Evolutionary conservation across 2,329 filamentous ascomycete species (phyloP).

Genomic region (Venturia nashicola): DNA sequence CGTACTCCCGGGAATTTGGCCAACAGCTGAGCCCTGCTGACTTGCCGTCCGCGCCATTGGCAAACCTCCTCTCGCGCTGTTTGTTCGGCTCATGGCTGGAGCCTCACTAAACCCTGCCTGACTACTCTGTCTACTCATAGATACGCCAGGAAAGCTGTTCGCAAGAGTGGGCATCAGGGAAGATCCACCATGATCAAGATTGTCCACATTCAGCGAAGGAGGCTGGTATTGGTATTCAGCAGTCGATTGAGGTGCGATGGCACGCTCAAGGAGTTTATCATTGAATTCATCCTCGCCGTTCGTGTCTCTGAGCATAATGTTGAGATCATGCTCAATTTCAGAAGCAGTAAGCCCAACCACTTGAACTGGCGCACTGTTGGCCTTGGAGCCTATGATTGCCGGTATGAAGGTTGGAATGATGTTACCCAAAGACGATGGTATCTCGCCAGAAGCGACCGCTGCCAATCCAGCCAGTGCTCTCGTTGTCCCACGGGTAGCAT

Average conservation of each 20-base stretch:
- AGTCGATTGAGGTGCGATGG: slow-evolving; percentile 21
- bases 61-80: slow-evolving; percentile 21
- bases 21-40: not conserved
- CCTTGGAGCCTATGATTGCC: slow-evolving; percentile 32
- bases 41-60: slow-evolving; percentile 26
- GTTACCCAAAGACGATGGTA: slow-evolving; percentile 20
- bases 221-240: slow-evolving; percentile 24
- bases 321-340: slow-evolving; percentile 37
- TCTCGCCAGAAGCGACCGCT: slow-evolving; percentile 24
- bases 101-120: slow-evolving; percentile 25
- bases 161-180: slow-evolving; percentile 13
- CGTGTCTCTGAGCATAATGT: slow-evolving; percentile 31
- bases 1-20: not conserved
- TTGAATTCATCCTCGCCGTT: slow-evolving; percentile 26
- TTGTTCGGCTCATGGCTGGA: slow-evolving; percentile 23
- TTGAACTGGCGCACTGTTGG: slow-evolving; percentile 35
- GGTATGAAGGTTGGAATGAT: slow-evolving; percentile 19
- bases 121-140: slow-evolving; percentile 28
- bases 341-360: slow-evolving; percentile 28
- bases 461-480: slow-evolving; percentile 45
- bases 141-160: slow-evolving; percentile 19
- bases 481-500: slow-evolving; percentile 39
- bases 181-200: slow-evolving; percentile 12
- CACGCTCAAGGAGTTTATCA: slow-evolving; percentile 24
- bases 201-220: slow-evolving; percentile 14